Evolutionary conservation across 2,329 filamentous ascomycete genomes (phyloP).

Genomic region (Aspergillus costaricaensis): DNA sequence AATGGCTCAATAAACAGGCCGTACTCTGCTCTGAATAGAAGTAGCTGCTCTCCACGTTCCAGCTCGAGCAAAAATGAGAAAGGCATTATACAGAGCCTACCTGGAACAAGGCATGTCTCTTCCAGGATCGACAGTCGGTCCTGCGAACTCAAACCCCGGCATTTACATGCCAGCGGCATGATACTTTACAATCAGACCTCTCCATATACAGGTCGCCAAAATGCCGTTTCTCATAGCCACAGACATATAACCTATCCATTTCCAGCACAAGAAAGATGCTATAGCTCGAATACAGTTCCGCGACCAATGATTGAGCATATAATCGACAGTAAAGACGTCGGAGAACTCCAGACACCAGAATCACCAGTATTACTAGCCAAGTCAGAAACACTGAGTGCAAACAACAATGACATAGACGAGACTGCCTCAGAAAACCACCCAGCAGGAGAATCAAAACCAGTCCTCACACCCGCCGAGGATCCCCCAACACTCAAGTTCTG

Average conservation of each 20-base stretch:
- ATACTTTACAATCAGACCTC: not conserved
- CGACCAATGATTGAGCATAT: not conserved
- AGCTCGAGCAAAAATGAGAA: not conserved
- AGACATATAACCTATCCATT: not conserved
- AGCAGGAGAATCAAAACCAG: not conserved
- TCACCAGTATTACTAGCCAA: not conserved
- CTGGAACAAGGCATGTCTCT: not conserved
- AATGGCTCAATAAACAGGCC: not conserved
- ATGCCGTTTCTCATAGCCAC: too few relatives aligned
- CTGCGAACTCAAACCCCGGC: not conserved
- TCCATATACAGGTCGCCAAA: not conserved
- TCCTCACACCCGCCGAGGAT: not conserved
- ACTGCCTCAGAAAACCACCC: not conserved
- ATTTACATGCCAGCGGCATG: not conserved
- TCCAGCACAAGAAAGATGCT: not conserved
- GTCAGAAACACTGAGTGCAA: not conserved
- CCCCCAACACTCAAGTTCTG: constrained; percentile 28
- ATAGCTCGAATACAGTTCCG: not conserved
- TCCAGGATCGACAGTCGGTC: not conserved
- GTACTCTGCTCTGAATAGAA: not conserved
- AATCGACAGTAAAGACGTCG: not conserved
- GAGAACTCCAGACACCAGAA: not conserved
- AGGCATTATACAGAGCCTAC: not conserved
- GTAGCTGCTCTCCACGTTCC: too few relatives aligned
- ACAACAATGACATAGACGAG: not conserved